Conservation (phyloP, 2,329 filamentous ascomycete species). For the Pyricularia pennisetigena region DNA sequence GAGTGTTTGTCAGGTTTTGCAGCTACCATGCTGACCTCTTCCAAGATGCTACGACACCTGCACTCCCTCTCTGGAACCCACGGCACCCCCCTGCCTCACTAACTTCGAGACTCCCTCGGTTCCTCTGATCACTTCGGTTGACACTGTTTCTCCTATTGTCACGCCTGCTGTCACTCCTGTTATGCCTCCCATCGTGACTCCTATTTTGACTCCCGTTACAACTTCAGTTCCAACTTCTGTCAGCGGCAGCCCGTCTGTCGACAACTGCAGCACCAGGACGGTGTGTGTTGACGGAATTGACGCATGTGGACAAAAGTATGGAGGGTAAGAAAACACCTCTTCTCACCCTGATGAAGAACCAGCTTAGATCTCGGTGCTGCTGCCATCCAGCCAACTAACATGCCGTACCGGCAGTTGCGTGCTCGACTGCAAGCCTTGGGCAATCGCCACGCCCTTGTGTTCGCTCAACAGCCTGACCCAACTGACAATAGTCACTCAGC, state of each 20-base stretch:
- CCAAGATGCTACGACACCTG: constrained; percentile 4
- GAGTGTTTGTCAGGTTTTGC: neutral
- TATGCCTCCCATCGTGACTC: neutral
- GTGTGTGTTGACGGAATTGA: neutral
- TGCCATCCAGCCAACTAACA: neutral
- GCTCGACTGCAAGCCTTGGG: neutral
- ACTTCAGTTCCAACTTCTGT: neutral
- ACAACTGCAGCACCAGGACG: neutral
- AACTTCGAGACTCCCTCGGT: neutral
- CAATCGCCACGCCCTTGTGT: neutral
- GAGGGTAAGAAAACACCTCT: neutral
- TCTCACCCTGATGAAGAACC: neutral
- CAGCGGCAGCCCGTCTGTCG: neutral
- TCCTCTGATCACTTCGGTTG: neutral
- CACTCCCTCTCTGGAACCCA: neutral
- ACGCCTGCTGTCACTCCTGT: neutral
- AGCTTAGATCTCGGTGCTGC: neutral
- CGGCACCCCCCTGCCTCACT: neutral
- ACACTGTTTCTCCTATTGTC: neutral
- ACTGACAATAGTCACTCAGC: neutral
- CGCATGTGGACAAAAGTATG: constrained; percentile 2
- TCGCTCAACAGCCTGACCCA: constrained; percentile 1
- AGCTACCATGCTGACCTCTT: neutral
- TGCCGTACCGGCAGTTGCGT: neutral
- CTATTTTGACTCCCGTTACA: neutral